A percentile compares a stretch with the other conserved stretches of the same genome.
Evolutionary conservation across 2,329 filamentous ascomycete genomes (phyloP).

Genomic region (Phaeosphaeriaceae sp.): DNA sequence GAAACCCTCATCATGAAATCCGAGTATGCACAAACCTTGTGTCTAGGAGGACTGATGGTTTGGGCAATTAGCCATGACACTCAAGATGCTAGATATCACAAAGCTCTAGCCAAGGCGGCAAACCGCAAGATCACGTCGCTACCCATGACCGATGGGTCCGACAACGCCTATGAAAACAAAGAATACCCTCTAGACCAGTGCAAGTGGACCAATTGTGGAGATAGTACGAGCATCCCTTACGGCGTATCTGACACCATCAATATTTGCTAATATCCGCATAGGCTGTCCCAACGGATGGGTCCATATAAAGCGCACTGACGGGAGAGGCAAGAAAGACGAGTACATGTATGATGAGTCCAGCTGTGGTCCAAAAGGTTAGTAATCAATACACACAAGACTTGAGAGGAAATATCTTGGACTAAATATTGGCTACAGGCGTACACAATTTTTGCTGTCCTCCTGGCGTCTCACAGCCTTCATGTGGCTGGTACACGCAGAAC

Average conservation of each 20-base stretch:
- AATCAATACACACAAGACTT: too few relatives aligned
- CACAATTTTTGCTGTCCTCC: slow-evolving; percentile 2
- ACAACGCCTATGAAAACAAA: slow-evolving; percentile 6
- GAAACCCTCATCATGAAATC: slow-evolving; percentile 57
- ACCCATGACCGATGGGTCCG: slow-evolving; percentile 7
- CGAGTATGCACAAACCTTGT: slow-evolving; percentile 44
- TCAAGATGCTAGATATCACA: slow-evolving; percentile 13
- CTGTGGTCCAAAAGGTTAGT: slow-evolving; percentile 4
- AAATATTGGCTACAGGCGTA: too few relatives aligned
- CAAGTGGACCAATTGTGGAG: slow-evolving; percentile 14
- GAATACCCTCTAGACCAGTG: slow-evolving; percentile 2
- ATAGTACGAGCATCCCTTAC: slow-evolving; percentile 1
- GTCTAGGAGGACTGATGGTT: slow-evolving; percentile 17
- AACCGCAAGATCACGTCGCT: slow-evolving; percentile 12
- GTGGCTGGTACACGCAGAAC: slow-evolving; percentile 6
- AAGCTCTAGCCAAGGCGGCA: slow-evolving; percentile 15
- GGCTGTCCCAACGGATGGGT: slow-evolving; percentile 1
- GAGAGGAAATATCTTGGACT: too few relatives aligned
- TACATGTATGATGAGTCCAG: slow-evolving; percentile 8
- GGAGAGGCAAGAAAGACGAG: slow-evolving; percentile 3
- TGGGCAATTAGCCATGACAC: slow-evolving; percentile 16
- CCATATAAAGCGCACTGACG: slow-evolving; percentile 3
- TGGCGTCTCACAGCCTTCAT: not conserved
- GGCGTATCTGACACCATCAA: too few relatives aligned
- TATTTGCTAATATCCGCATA: slow-evolving; percentile 1